Evolutionary conservation across 139 green algal species (phyloP), one percentile per base, ranked within the genome.

Genomic region (Diplosphaera chodatii): DNA sequence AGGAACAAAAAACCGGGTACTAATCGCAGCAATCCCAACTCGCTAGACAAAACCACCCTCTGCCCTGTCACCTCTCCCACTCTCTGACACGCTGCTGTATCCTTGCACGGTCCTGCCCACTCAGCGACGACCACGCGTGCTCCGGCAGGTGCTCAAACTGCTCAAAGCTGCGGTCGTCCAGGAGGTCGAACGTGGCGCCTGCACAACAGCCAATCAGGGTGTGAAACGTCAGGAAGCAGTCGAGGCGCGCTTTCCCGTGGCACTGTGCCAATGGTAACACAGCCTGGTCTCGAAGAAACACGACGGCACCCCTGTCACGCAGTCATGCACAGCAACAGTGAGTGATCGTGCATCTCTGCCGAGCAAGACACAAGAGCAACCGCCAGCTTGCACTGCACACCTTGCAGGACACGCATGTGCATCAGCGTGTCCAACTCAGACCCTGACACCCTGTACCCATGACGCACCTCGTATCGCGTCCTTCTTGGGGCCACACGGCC

Each of bases 401-500:
- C 37, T 48, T 48, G 37, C 37, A 20, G 10, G 37, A n/a, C n/a
- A n/a, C n/a, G n/a, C n/a, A n/a, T n/a, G n/a, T n/a, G 27, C 33
- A 33, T 33, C 30, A 25, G 22, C 37, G 27, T 20, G 1, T 55
- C 69, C 56, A 6, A 27, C 72, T 29, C 27, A 33, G 4, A 66
- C 20, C 4, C 69, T 48, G 55, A 69, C 66, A 64, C 31, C 55
- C 6, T 83, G 87, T 25, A 59, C 10, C 83, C 3, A 3, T n/a
- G 48, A 10, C 48, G 10, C 90, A 13, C 81, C 89, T 0, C 88
- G 74, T 41, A 96, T 89, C 20, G 90, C 85, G 25, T 96, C 87
- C 41, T 78, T 78, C 69, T 90, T 94, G 23, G 91, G 91, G 0
- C 91, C 91, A 66, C 91, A 96, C 13, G 91, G 91, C 25, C 91